These are phyloP conservation scores for Fusarium sp. DNA, from an alignment of 2,329 filamentous ascomycete species.

Conservation along the genomic window DNA sequence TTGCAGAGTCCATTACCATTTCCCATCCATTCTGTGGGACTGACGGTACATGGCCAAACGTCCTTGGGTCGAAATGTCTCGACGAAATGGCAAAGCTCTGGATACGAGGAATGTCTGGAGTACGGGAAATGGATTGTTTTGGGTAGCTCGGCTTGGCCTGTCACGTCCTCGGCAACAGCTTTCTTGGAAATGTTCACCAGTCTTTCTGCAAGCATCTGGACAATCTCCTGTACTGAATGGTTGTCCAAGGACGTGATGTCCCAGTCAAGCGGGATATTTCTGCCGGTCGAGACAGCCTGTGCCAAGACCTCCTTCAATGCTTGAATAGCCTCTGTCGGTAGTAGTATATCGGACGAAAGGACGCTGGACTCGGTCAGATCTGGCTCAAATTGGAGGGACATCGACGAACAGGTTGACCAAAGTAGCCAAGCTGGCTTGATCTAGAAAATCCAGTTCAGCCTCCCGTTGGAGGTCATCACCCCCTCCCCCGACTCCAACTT, in stretches of 20 bases:
- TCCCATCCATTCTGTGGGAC: slow-evolving; percentile 70
- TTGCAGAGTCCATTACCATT: slow-evolving; percentile 51
- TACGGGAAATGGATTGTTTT: slow-evolving; percentile 77
- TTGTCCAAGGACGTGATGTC: slow-evolving; percentile 28
- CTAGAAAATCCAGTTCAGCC: slow-evolving; percentile 72
- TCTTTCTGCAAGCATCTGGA: slow-evolving; percentile 26
- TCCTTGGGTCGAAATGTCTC: slow-evolving; percentile 77
- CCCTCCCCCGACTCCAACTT: slow-evolving; percentile 81
- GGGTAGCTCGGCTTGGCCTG: slow-evolving; percentile 47
- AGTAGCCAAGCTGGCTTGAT: slow-evolving; percentile 64
- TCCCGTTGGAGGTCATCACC: slow-evolving; percentile 78
- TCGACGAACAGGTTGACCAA: slow-evolving; percentile 56
- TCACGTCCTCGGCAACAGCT: neutral
- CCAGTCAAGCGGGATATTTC: slow-evolving; percentile 43
- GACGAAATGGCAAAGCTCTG: slow-evolving; percentile 80
- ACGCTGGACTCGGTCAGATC: slow-evolving; percentile 34
- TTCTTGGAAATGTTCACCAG: slow-evolving; percentile 2
- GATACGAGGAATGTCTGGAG: slow-evolving; percentile 88
- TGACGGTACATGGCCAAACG: slow-evolving; percentile 84
- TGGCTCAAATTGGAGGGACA: accelerated
- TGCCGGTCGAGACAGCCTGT: slow-evolving; percentile 35
- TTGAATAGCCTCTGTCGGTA: slow-evolving; percentile 13
- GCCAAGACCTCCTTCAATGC: slow-evolving; percentile 29
- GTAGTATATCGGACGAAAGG: slow-evolving; percentile 3
- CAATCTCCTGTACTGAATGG: slow-evolving; percentile 21